phyloP scores from a whole-genome alignment of 2,329 filamentous ascomycete species.

The Aureobasidium pullulans region DNA sequence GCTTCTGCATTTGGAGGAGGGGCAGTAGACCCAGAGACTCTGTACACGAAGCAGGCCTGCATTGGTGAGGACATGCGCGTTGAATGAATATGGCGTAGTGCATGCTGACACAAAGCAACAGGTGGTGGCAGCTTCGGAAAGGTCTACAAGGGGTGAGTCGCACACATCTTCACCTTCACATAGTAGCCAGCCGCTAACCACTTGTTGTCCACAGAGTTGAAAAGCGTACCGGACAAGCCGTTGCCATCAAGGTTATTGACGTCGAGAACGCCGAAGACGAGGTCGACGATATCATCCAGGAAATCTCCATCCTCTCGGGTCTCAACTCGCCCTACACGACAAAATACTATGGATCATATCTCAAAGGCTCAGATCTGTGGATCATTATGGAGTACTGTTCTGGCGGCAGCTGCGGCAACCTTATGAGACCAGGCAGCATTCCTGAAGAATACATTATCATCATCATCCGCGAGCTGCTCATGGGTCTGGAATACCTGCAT shows the following conservation, averaged over 20 bases:
- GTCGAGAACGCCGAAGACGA: slow-evolving; percentile 99
- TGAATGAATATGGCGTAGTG: neutral
- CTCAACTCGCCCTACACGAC: slow-evolving; percentile 94
- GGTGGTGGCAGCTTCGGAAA: slow-evolving; percentile 97
- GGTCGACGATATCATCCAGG: slow-evolving; percentile 98
- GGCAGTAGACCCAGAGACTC: slow-evolving; percentile 65
- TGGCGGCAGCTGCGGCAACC: slow-evolving; percentile 88
- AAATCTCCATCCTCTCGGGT: slow-evolving; percentile 94
- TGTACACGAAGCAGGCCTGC: slow-evolving; percentile 72
- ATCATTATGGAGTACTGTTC: slow-evolving; percentile 99
- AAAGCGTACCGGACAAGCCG: slow-evolving; percentile 83
- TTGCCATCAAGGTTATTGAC: slow-evolving; percentile 98
- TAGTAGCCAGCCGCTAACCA: neutral
- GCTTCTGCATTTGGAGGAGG: slow-evolving; percentile 14
- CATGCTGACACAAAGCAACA: slow-evolving; percentile 27
- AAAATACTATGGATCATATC: slow-evolving; percentile 93
- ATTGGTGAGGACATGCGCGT: slow-evolving; percentile 26
- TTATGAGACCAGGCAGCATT: slow-evolving; percentile 89
- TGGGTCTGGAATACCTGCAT: slow-evolving; percentile 89
- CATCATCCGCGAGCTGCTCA: slow-evolving; percentile 79
- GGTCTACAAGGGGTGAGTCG: slow-evolving; percentile 84
- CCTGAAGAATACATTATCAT: slow-evolving; percentile 96
- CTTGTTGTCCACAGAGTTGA: slow-evolving; percentile 60
- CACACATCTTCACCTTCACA: neutral
- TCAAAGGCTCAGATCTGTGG: slow-evolving; percentile 94